phyloP scores from a whole-genome alignment of 2,329 filamentous ascomycete species.

The Pleomassaria siparia region DNA sequence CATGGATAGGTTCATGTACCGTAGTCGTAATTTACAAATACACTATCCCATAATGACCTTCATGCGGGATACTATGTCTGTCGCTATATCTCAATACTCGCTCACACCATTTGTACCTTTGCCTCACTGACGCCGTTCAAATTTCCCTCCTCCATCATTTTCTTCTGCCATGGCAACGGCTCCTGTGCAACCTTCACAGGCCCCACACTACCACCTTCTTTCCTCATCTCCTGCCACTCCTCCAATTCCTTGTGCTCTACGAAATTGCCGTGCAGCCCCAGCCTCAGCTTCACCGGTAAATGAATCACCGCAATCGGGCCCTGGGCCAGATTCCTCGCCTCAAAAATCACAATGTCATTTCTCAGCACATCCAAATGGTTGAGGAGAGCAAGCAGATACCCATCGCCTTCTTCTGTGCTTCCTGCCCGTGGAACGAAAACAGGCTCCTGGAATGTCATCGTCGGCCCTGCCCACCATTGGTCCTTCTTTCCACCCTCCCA shows the following conservation, averaged over 20 bases:
- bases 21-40: no score
- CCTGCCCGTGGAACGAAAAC: conserved; percentile 53
- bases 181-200: conserved; percentile 23
- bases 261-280: conserved; percentile 38
- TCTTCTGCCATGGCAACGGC: conserved; percentile 34
- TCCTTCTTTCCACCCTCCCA: conserved; percentile 36
- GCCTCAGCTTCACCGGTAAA: conserved; percentile 40
- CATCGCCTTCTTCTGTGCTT: conserved; percentile 51
- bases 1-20: no score
- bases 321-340: conserved; percentile 42
- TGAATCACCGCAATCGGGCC: conserved; percentile 45
- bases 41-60: neutral
- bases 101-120: conserved; percentile 8
- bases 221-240: conserved; percentile 33
- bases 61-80: neutral
- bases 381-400: conserved; percentile 51
- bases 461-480: conserved; percentile 40
- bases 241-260: conserved; percentile 33
- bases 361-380: conserved; percentile 45
- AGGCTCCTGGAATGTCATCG: conserved; percentile 55
- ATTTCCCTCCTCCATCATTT: conserved; percentile 19
- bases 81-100: conserved; percentile 6
- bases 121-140: conserved; percentile 3
- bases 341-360: conserved; percentile 47
- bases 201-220: conserved; percentile 26